Percentiles rank a stretch among this genome's conserved stretches.
These are phyloP conservation scores for Paramecium biaurelia DNA, from an alignment of 73 alveolate genomes.

Conservation along the genomic window DNA sequence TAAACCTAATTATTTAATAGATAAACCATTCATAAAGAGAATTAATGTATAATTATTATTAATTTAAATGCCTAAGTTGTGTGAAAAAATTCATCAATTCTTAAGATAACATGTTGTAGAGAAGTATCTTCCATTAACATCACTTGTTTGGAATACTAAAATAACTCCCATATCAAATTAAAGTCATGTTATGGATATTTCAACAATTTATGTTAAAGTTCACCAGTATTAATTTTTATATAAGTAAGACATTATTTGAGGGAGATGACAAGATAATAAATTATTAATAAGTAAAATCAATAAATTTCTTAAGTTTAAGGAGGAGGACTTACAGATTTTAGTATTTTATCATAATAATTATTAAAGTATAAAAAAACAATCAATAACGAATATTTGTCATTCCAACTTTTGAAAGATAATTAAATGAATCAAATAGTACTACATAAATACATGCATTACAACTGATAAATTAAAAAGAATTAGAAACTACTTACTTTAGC, in stretches of 20 bases:
- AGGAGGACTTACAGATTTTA: neutral
- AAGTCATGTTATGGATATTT: neutral
- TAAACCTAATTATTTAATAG: neutral
- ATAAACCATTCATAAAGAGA: neutral
- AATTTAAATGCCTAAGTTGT: slow-evolving; percentile 29
- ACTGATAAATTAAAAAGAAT: neutral
- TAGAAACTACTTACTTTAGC: slow-evolving; percentile 5
- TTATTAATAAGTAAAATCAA: neutral
- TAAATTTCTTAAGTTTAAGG: neutral
- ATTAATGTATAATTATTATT: neutral
- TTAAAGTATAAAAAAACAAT: neutral
- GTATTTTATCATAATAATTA: neutral
- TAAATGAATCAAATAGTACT: neutral
- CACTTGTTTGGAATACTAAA: neutral
- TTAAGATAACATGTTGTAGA: neutral
- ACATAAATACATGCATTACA: neutral
- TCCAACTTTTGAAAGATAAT: neutral
- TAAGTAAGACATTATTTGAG: neutral
- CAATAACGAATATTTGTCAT: neutral
- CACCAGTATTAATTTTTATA: neutral
- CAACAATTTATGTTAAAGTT: neutral
- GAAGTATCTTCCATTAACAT: neutral
- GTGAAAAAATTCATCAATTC: neutral
- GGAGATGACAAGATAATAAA: neutral
- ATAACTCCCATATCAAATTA: neutral